A percentile compares a stretch with the other conserved stretches of the same genome.
Conservation (phyloP, 2,329 filamentous ascomycete genomes). For the Bipolaris oryzae region DNA sequence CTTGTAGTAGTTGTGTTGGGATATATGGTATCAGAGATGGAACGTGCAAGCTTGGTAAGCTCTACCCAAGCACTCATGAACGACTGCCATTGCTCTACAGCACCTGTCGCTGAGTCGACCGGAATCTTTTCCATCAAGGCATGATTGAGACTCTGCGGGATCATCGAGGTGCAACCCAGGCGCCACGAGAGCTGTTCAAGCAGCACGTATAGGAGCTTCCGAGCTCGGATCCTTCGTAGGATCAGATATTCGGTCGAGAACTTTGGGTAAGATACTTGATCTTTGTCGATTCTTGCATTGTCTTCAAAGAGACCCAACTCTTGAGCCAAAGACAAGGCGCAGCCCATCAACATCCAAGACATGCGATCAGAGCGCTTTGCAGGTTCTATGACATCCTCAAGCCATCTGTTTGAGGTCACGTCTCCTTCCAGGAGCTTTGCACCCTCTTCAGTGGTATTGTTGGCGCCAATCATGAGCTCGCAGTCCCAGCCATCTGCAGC, state of each 20-base stretch:
- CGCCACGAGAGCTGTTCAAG: conserved; percentile 60
- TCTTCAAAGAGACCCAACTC: conserved; percentile 60
- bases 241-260: conserved; percentile 38
- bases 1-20: conserved; percentile 51
- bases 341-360: conserved; percentile 66
- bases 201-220: conserved; percentile 52
- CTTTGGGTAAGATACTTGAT: conserved; percentile 43
- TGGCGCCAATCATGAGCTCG: conserved; percentile 54
- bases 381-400: conserved; percentile 61
- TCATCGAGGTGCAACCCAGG: conserved; percentile 59
- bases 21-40: conserved; percentile 61
- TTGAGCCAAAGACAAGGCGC: conserved; percentile 59
- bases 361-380: conserved; percentile 62
- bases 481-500: conserved; percentile 62
- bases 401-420: conserved; percentile 53
- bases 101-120: conserved; percentile 44
- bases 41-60: conserved; percentile 54
- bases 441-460: conserved; percentile 48
- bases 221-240: conserved; percentile 42
- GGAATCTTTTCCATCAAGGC: conserved; percentile 50
- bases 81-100: conserved; percentile 55
- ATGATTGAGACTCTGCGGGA: conserved; percentile 54
- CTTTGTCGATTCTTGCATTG: conserved; percentile 44
- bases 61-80: conserved; percentile 60
- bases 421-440: conserved; percentile 44